phyloP scores from a whole-genome alignment of 257 asterid species.

The Solanum chmielewskii region DNA sequence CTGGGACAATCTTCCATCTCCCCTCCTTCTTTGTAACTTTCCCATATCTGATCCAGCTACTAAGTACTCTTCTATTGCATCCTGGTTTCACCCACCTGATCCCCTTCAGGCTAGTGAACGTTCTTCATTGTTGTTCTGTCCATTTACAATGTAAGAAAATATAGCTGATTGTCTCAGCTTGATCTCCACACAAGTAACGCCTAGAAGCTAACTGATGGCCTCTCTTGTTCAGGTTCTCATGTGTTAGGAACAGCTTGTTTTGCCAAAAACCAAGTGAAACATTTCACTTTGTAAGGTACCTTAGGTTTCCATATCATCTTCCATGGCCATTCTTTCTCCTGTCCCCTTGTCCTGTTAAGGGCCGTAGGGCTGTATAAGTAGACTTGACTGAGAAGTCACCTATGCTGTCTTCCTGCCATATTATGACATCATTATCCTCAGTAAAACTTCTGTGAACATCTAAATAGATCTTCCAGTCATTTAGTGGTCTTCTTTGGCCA shows the following conservation, averaged over 20 bases:
- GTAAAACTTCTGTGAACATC: background rate
- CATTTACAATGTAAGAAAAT: background rate
- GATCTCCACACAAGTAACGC: background rate
- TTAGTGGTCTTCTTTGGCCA: background rate
- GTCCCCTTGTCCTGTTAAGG: background rate
- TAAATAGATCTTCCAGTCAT: background rate
- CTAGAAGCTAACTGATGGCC: background rate
- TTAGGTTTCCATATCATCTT: background rate
- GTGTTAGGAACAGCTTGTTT: background rate
- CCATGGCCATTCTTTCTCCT: background rate
- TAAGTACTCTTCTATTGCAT: background rate
- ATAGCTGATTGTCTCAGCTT: background rate
- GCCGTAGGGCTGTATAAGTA: background rate
- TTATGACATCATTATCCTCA: background rate
- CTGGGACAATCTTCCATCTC: background rate
- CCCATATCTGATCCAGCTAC: background rate
- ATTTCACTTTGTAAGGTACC: background rate
- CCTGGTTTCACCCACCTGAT: background rate
- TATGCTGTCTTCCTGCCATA: background rate
- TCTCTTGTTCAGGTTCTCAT: background rate
- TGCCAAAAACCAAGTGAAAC: background rate
- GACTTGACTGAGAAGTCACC: background rate
- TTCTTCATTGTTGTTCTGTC: background rate
- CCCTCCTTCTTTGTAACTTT: background rate
- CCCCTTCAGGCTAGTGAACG: background rate